Conservation (phyloP, 495 filamentous ascomycete species). For the Schizothecium vesticola region DNA sequence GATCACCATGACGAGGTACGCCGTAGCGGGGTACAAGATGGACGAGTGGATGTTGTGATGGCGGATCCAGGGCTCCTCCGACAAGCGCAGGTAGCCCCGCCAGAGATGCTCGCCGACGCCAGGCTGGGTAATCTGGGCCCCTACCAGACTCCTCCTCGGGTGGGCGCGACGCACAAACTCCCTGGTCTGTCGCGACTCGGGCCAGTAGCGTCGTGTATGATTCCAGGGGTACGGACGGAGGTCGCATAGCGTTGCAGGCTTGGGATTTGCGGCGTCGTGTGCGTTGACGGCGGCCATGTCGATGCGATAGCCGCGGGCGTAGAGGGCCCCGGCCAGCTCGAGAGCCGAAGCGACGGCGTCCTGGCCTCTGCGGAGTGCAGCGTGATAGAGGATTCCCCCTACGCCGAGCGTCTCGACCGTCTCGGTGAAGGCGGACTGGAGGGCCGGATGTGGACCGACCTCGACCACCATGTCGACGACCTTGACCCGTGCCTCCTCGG, state of each 20-base stretch:
- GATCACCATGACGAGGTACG: slow-evolving; percentile 41
- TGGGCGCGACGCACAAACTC: slow-evolving; percentile 6
- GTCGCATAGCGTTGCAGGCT: slow-evolving; percentile 2
- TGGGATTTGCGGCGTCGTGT: too few species aligned
- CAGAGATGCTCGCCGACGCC: slow-evolving; percentile 27
- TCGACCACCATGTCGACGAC: slow-evolving; percentile 21
- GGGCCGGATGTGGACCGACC: slow-evolving; percentile 29
- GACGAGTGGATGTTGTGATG: slow-evolving; percentile 36
- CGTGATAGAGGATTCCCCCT: not conserved
- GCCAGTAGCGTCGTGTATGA: slow-evolving; percentile 26
- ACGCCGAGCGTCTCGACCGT: not conserved
- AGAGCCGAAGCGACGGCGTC: not conserved
- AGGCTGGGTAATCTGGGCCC: not conserved
- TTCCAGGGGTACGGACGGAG: slow-evolving; percentile 38
- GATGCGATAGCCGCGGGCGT: not conserved
- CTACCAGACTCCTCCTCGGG: not conserved
- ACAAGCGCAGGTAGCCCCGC: slow-evolving; percentile 36
- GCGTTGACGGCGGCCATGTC: not conserved
- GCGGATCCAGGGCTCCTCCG: slow-evolving; percentile 42
- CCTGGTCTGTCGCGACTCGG: slow-evolving; percentile 30
- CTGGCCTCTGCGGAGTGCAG: not conserved
- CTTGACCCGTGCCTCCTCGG: not conserved
- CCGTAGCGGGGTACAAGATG: slow-evolving; percentile 48
- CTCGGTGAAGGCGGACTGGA: slow-evolving; percentile 15
- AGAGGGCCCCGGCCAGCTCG: not conserved